Percentiles rank a stretch among this genome's conserved stretches.
Conservation (phyloP, 495 filamentous ascomycete species). For the Penicillium salamii region DNA sequence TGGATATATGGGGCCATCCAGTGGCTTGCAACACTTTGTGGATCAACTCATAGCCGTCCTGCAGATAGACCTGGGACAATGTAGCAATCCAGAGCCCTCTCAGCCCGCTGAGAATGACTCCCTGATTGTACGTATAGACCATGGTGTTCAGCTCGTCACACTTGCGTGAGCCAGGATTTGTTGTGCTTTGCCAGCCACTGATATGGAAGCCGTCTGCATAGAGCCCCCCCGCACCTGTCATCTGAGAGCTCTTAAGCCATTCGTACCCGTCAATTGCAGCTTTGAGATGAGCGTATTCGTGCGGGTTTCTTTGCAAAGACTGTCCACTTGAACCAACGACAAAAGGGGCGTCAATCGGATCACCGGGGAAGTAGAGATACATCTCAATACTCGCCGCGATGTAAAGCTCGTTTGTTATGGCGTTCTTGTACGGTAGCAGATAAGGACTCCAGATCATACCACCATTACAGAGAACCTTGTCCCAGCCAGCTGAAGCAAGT, state of each 20-base stretch:
- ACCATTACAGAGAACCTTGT: constrained; percentile 74
- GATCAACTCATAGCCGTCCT: constrained; percentile 75
- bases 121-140: constrained; percentile 96
- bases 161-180: constrained; percentile 47
- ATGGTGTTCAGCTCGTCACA: constrained; percentile 83
- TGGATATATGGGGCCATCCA: constrained; percentile 55
- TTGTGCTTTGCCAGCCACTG: constrained; percentile 52
- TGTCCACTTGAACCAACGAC: constrained; percentile 11
- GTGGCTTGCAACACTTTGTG: constrained; percentile 71
- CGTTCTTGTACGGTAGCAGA: constrained; percentile 88
- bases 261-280: constrained; percentile 74
- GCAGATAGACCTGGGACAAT: constrained; percentile 61
- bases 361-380: constrained; percentile 89
- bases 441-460: constrained; percentile 93
- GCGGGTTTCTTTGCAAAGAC: constrained; percentile 34
- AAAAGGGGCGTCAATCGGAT: constrained; percentile 70
- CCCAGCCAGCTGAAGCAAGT: constrained; percentile 76
- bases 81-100: constrained; percentile 77
- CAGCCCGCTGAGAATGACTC: constrained; percentile 83
- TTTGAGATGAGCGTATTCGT: constrained; percentile 63
- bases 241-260: constrained; percentile 76
- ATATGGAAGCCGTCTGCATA: constrained; percentile 93
- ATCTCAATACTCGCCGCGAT: constrained; percentile 81
- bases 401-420: constrained; percentile 92
- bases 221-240: constrained; percentile 77